Conservation (phyloP, 805 yeast species). For the Suhomyces vadensis region DNA sequence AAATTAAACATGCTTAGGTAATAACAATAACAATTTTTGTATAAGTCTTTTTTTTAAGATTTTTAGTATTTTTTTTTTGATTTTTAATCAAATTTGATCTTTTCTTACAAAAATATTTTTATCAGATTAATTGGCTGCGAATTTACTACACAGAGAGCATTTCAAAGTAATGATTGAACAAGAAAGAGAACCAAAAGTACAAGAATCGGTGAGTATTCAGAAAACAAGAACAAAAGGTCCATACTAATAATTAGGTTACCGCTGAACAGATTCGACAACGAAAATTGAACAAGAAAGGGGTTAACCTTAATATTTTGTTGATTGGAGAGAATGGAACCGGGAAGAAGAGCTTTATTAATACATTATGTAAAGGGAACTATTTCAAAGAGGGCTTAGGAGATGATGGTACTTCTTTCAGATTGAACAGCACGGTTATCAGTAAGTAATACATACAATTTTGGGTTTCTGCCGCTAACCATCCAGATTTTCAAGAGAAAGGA, state of each 20-base stretch:
- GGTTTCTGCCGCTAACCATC: background rate
- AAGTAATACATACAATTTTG: background rate
- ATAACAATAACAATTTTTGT: background rate
- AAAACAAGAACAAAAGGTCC: background rate
- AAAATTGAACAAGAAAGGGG: conserved; percentile 22
- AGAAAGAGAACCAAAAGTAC: background rate
- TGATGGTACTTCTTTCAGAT: conserved; percentile 10
- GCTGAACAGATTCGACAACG: conserved; percentile 25
- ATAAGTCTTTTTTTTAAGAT: background rate
- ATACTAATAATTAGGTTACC: conserved; percentile 10
- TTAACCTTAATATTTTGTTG: conserved; percentile 27
- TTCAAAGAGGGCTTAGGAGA: too few species aligned
- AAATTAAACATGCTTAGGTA: background rate
- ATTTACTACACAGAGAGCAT: conserved; percentile 1
- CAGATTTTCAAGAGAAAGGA: background rate
- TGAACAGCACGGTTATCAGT: conserved; percentile 16
- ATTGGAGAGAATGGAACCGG: conserved; percentile 51
- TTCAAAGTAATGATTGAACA: background rate
- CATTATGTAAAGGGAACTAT: conserved; percentile 45
- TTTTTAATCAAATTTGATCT: background rate
- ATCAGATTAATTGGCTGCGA: background rate
- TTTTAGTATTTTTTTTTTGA: too few species aligned
- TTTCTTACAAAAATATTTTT: background rate
- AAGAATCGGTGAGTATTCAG: background rate
- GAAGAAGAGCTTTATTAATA: conserved; percentile 77